Percentiles rank a stretch among this genome's conserved stretches.
Conservation (phyloP, 1,139 yeast genomes). For the Suhomyces panamericanus region DNA sequence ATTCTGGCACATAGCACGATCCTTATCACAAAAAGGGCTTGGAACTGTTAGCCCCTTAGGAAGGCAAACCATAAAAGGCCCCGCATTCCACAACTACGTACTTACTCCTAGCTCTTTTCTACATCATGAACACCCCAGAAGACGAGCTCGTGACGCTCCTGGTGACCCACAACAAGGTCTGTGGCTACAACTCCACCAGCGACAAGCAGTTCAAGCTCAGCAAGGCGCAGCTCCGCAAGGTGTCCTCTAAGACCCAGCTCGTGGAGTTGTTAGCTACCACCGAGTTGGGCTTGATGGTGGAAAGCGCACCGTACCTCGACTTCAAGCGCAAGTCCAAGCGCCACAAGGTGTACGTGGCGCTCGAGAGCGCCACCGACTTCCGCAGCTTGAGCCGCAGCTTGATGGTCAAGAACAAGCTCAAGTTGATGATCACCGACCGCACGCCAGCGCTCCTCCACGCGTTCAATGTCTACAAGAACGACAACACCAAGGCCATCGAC, state of each 20-base stretch:
- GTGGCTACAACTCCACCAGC: slow-evolving; percentile 2
- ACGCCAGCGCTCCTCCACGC: slow-evolving; percentile 3
- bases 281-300: slow-evolving; percentile 9
- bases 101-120: neutral
- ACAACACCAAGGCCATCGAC: slow-evolving; percentile 18
- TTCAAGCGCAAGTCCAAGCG: slow-evolving; percentile 44
- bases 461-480: slow-evolving; percentile 10
- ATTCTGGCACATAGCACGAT: neutral
- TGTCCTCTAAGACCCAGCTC: slow-evolving; percentile 16
- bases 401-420: slow-evolving; percentile 43
- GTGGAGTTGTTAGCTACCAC: slow-evolving; percentile 13
- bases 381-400: slow-evolving; percentile 47
- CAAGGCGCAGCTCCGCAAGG: slow-evolving; percentile 7
- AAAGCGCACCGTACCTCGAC: slow-evolving; percentile 11
- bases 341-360: slow-evolving; percentile 39
- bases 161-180: slow-evolving; percentile 14
- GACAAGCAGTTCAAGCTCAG: slow-evolving; percentile 6
- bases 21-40: slow-evolving; percentile 4
- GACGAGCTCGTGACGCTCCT: slow-evolving; percentile 6
- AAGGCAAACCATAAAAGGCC: slow-evolving; percentile 8
- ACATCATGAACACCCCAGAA: slow-evolving; percentile 1
- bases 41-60: slow-evolving; percentile 12
- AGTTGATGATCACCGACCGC: slow-evolving; percentile 29
- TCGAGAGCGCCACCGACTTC: slow-evolving; percentile 44
- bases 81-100: neutral